Percentiles rank a stretch among this genome's conserved stretches.
phyloP scores from a whole-genome alignment of 768 basidiomycete genomes.

The Hygrophoropsis aurantiaca region DNA sequence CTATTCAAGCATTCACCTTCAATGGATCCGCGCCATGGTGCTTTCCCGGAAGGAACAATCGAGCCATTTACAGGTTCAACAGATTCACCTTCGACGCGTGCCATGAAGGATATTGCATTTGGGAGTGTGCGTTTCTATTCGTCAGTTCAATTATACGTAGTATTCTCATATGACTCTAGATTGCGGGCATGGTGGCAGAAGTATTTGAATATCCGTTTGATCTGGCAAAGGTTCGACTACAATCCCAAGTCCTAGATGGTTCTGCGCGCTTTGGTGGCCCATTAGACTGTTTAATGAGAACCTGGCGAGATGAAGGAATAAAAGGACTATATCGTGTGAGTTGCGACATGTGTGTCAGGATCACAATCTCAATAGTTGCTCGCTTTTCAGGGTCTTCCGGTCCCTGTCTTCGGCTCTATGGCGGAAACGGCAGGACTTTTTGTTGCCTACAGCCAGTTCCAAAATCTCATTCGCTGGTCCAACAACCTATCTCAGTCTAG shows the following conservation, averaged over 20 bases:
- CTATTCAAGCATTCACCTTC: neutral
- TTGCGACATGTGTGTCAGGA: constrained; percentile 18
- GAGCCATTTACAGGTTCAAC: neutral
- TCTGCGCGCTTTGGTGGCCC: constrained; percentile 58
- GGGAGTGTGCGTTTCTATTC: constrained; percentile 40
- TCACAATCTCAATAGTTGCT: neutral
- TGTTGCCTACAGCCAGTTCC: constrained; percentile 73
- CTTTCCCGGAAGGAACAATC: constrained; percentile 6
- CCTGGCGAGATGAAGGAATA: constrained; percentile 56
- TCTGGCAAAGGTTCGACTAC: constrained; percentile 87
- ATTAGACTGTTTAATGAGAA: constrained; percentile 60
- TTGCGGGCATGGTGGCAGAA: constrained; percentile 83
- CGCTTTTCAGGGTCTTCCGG: constrained; percentile 69
- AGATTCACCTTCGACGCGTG: constrained; percentile 16
- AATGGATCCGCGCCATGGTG: constrained; percentile 15
- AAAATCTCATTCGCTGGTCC: constrained; percentile 50
- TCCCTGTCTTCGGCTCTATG: constrained; percentile 85
- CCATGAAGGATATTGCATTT: constrained; percentile 46
- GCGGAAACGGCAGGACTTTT: constrained; percentile 86
- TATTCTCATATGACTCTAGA: constrained; percentile 33
- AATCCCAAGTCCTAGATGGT: constrained; percentile 79
- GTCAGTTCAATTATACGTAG: neutral
- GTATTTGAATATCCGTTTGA: constrained; percentile 93
- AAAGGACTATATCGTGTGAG: constrained; percentile 54
- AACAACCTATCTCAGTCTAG: constrained; percentile 26